Evolutionary conservation across 176 grass and related monocot genomes (phyloP).

Genomic region (Cenchrus purpureus): DNA sequence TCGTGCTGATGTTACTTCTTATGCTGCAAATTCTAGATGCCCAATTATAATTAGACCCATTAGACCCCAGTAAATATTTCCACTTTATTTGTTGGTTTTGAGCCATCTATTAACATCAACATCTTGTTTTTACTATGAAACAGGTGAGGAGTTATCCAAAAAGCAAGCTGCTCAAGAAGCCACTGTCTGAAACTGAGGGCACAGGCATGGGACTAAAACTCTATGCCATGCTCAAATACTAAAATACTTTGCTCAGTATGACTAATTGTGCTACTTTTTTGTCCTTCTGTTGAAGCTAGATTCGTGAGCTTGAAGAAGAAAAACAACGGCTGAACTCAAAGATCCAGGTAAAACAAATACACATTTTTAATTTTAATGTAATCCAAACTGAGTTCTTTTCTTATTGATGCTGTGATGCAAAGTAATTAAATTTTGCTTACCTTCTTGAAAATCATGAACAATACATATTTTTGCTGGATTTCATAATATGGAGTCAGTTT

Average conservation of each 20-base stretch:
- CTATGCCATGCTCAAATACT: constrained; percentile 15
- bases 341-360: constrained; percentile 78
- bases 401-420: constrained; percentile 17
- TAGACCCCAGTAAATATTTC: not conserved
- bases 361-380: not conserved
- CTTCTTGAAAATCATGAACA: constrained; percentile 21
- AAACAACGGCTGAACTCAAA: constrained; percentile 95
- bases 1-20: constrained; percentile 15
- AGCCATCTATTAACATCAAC: not conserved
- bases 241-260: constrained; percentile 24
- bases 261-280: constrained; percentile 27
- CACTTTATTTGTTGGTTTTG: constrained; percentile 15
- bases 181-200: constrained; percentile 97
- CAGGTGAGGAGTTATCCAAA: constrained; percentile 98
- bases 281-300: constrained; percentile 67
- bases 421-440: constrained; percentile 4
- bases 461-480: constrained; percentile 19
- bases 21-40: not conserved
- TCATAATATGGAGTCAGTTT: constrained; percentile 7
- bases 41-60: not conserved
- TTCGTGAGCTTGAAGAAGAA: constrained; percentile 97
- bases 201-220: constrained; percentile 66
- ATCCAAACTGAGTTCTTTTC: not conserved
- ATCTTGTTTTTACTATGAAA: constrained; percentile 44
- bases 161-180: constrained; percentile 99